Percentiles rank a stretch among this genome's conserved stretches.
phyloP scores from a whole-genome alignment of 345 rosid species.

The Brassica juncea region DNA sequence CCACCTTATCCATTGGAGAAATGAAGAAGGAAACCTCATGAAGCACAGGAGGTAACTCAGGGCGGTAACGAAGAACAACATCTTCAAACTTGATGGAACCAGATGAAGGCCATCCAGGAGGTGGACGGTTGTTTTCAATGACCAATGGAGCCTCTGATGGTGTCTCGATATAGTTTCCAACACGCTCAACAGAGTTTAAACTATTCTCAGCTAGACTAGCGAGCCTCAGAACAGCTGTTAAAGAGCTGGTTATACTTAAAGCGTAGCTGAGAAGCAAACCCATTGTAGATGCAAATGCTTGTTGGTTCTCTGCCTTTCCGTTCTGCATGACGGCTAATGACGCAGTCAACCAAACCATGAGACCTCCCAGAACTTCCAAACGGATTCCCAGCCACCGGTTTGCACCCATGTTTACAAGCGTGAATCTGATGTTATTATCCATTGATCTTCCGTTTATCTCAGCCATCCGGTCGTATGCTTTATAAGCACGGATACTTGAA shows the following conservation, averaged over 20 bases:
- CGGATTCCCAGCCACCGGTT: constrained; percentile 99
- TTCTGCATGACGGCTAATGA: constrained; percentile 98
- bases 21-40: constrained; percentile 81
- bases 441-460: constrained; percentile 84
- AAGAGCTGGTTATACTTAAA: constrained; percentile 75
- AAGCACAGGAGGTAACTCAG: constrained; percentile 91
- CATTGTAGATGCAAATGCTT: constrained; percentile 93
- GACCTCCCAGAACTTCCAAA: constrained; percentile 87
- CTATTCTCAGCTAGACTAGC: constrained; percentile 99
- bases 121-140: constrained; percentile 85
- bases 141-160: constrained; percentile 87
- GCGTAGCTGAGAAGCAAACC: constrained; percentile 99
- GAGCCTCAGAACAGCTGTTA: constrained; percentile 88
- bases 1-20: constrained; percentile 91
- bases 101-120: constrained; percentile 99
- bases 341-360: constrained; percentile 99
- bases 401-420: constrained; percentile 86
- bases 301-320: constrained; percentile 80
- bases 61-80: constrained; percentile 91
- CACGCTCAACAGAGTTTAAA: constrained; percentile 92
- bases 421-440: constrained; percentile 92
- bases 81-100: constrained; percentile 89
- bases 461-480: constrained; percentile 97
- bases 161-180: constrained; percentile 79
- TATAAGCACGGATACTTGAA: constrained; percentile 88